Evolutionary conservation across 257 asterid species (phyloP), one percentile per base, ranked within the genome.

Genomic region (Sherardia arvensis): DNA sequence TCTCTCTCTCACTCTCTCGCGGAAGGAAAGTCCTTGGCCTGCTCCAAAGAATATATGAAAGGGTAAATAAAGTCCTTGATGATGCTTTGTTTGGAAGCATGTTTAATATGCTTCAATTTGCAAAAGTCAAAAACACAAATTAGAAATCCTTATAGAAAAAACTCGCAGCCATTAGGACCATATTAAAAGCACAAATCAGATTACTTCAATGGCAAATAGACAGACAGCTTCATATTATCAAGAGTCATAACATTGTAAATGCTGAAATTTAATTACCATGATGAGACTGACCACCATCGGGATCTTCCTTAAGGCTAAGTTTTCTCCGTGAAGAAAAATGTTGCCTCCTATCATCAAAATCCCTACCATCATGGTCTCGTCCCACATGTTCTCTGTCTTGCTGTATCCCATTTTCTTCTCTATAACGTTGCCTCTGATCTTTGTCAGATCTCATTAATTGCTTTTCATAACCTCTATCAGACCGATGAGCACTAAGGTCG

Each of bases 11-110:
- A 75, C 77, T 80, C 83, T 85, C 73, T 83, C 86, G 53, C 76
- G 74, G 69, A 86, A 80, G 73, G 79, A 77, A 69, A 80, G 60
- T 54, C 74, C 85, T 38, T 77, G 81, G 53, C 85, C 96, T 90
- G 90, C 66, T 53, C 63, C 73, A 65, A 70, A 58, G 63, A 62
- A 49, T 45, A 21, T 38, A 67, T 4, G 63, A 49, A 56, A 48
- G 61, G 71, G 62, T 64, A 74, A 66, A 65, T 38, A 61, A 11
- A 20, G 32, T 8, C 14, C 36, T 32, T 25, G 51, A 15, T 62
- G 48, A 66, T 48, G 61, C 29, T 40, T 34, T 60, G 43, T 43
- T 53, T 33, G 27, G 32, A 66, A 26, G 28, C 64, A 36, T 33
- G 43, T 2, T 43, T 43, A 10, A 34, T 9, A 51, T 27, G 32